Evolutionary conservation across 2,329 filamentous ascomycete species (phyloP).

Genomic region (Xenoacremonium recifei): DNA sequence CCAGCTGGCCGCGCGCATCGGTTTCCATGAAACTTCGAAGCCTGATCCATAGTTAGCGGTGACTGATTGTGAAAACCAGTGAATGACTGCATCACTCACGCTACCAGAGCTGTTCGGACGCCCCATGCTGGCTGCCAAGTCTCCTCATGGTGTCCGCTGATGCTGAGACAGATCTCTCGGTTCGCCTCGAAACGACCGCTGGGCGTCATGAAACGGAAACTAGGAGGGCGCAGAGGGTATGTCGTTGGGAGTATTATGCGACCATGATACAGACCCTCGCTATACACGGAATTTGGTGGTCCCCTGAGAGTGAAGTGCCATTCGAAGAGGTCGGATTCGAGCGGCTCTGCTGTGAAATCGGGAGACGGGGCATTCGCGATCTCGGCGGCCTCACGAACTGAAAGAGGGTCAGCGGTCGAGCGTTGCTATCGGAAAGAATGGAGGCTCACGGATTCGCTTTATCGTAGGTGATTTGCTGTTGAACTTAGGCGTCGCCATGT

Average conservation of each 20-base stretch:
- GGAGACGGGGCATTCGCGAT: slow-evolving; percentile 76
- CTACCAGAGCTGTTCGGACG: slow-evolving; percentile 80
- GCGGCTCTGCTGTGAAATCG: slow-evolving; percentile 81
- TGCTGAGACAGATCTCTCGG: slow-evolving; percentile 92
- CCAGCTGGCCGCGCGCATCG: slow-evolving; percentile 82
- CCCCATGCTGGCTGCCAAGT: slow-evolving; percentile 99
- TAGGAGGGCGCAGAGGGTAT: slow-evolving; percentile 88
- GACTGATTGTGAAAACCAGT: too few relatives aligned
- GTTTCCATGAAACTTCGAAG: slow-evolving; percentile 93
- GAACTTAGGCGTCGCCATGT: slow-evolving; percentile 40
- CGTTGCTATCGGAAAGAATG: slow-evolving; percentile 3
- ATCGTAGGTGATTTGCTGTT: slow-evolving; percentile 82
- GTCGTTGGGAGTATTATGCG: slow-evolving; percentile 86
- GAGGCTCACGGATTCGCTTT: slow-evolving; percentile 70
- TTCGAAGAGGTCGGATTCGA: slow-evolving; percentile 90
- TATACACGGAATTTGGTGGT: slow-evolving; percentile 77
- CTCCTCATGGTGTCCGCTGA: slow-evolving; percentile 94
- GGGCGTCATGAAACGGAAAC: slow-evolving; percentile 93
- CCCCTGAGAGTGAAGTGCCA: slow-evolving; percentile 99
- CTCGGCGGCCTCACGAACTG: slow-evolving; percentile 88
- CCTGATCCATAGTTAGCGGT: slow-evolving; percentile 21
- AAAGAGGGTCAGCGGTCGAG: not conserved
- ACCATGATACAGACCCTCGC: slow-evolving; percentile 86
- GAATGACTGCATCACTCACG: slow-evolving; percentile 30
- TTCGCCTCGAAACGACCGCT: slow-evolving; percentile 94